Evolutionary conservation across 2,329 filamentous ascomycete species (phyloP).

Genomic region (Polychaeton citri): DNA sequence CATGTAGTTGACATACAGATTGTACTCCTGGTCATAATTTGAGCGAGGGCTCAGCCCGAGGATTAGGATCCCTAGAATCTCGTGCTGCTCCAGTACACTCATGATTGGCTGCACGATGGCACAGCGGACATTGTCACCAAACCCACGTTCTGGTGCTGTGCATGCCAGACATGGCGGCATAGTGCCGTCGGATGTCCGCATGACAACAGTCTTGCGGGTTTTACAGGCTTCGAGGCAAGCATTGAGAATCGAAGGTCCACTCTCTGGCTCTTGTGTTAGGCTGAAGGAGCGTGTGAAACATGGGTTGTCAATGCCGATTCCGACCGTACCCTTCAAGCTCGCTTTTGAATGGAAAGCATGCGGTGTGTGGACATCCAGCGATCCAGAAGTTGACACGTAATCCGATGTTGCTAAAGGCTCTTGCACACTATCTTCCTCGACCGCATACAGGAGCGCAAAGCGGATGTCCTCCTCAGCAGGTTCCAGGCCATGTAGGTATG

Average conservation of each 20-base stretch:
- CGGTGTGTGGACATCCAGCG: slow-evolving; percentile 2
- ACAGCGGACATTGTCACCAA: slow-evolving; percentile 21
- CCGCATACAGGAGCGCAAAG: slow-evolving; percentile 14
- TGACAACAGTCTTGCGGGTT: slow-evolving; percentile 15
- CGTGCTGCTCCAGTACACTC: slow-evolving; percentile 13
- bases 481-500: slow-evolving; percentile 9
- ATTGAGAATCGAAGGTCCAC: slow-evolving; percentile 8
- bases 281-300: slow-evolving; percentile 16
- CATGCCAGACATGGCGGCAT: slow-evolving; percentile 15
- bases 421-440: slow-evolving; percentile 8
- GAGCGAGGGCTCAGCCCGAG: slow-evolving; percentile 26
- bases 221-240: slow-evolving; percentile 20
- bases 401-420: slow-evolving; percentile 2
- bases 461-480: slow-evolving; percentile 11
- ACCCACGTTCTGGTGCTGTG: slow-evolving; percentile 21
- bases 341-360: slow-evolving; percentile 5
- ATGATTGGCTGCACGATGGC: slow-evolving; percentile 25
- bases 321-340: slow-evolving; percentile 14
- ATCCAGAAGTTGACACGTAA: slow-evolving; percentile 1
- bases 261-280: slow-evolving; percentile 4
- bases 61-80: slow-evolving; percentile 22
- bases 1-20: slow-evolving; percentile 23
- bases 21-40: slow-evolving; percentile 26
- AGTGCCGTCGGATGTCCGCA: slow-evolving; percentile 18
- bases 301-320: slow-evolving; percentile 12